These are phyloP conservation scores for Backusella parvicylindrica DNA, from an alignment of 192 early-diverging fungal genomes.

Conservation along the genomic window DNA sequence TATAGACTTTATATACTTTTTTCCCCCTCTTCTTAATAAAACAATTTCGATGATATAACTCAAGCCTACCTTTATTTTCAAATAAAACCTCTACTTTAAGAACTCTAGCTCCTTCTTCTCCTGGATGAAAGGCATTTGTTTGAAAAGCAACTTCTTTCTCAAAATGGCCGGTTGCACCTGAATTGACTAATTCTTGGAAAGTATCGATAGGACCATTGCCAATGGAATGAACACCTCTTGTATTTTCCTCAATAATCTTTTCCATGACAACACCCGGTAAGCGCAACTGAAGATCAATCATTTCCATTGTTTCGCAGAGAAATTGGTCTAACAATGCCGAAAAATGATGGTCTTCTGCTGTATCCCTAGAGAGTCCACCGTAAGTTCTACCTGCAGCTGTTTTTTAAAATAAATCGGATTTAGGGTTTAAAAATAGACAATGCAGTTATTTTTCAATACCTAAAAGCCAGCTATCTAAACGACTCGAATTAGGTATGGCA, in stretches of 20 bases:
- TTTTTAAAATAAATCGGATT: background rate
- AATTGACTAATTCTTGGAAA: background rate
- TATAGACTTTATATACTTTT: too few relatives aligned
- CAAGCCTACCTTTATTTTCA: background rate
- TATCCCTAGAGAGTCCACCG: conserved; percentile 12
- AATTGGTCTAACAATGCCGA: conserved; percentile 15
- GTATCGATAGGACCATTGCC: background rate
- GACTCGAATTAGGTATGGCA: conserved; percentile 17
- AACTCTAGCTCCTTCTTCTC: background rate
- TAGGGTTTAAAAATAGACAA: background rate
- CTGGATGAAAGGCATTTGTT: background rate
- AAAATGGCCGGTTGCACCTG: background rate
- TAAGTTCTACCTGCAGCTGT: conserved; percentile 23
- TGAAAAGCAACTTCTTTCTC: background rate
- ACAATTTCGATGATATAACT: too few relatives aligned
- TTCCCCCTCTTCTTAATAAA: too few relatives aligned
- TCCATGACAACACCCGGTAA: conserved; percentile 2
- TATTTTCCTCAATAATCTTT: background rate
- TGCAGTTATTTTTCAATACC: background rate
- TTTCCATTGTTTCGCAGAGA: conserved; percentile 19
- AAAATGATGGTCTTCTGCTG: conserved; percentile 25
- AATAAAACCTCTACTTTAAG: background rate
- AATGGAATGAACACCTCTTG: background rate
- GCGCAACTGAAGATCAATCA: conserved; percentile 7
- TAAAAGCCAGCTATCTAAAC: conserved; percentile 19